Evolutionary conservation across 2,329 filamentous ascomycete species (phyloP).

Genomic region (Didymella pomorum): DNA sequence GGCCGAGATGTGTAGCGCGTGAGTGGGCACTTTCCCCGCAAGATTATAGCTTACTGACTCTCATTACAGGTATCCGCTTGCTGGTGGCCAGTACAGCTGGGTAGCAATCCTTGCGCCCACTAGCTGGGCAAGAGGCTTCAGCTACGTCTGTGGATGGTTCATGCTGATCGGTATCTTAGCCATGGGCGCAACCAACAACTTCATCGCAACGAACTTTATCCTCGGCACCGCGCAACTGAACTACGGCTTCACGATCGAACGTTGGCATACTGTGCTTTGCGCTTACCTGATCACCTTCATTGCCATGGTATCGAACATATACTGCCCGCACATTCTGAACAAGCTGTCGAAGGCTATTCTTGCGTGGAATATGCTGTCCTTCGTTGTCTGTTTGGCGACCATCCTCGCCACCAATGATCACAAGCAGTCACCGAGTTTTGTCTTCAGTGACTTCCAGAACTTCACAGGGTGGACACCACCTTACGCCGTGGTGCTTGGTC

Average conservation of each 20-base stretch:
- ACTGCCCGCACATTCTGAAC: constrained; percentile 60
- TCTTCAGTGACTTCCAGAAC: constrained; percentile 64
- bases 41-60: constrained; percentile 9
- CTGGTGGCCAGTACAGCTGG: constrained; percentile 66
- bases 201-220: constrained; percentile 63
- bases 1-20: constrained; percentile 64
- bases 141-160: constrained; percentile 53
- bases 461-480: constrained; percentile 60
- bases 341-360: constrained; percentile 60
- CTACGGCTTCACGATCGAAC: constrained; percentile 60
- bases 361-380: constrained; percentile 63
- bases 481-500: constrained; percentile 62
- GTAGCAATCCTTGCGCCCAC: constrained; percentile 64
- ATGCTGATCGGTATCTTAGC: constrained; percentile 54
- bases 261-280: constrained; percentile 65
- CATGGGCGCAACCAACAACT: constrained; percentile 65
- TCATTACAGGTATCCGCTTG: constrained; percentile 57
- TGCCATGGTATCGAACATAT: constrained; percentile 59
- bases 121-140: constrained; percentile 45
- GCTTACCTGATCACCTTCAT: constrained; percentile 59
- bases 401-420: constrained; percentile 63
- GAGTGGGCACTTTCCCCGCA: background rate
- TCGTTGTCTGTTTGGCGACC: constrained; percentile 61
- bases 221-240: constrained; percentile 63
- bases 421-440: constrained; percentile 63